Base-by-base conservation (phyloP, 2,329 filamentous ascomycete species). In the Pezicula rhizophila region DNA sequence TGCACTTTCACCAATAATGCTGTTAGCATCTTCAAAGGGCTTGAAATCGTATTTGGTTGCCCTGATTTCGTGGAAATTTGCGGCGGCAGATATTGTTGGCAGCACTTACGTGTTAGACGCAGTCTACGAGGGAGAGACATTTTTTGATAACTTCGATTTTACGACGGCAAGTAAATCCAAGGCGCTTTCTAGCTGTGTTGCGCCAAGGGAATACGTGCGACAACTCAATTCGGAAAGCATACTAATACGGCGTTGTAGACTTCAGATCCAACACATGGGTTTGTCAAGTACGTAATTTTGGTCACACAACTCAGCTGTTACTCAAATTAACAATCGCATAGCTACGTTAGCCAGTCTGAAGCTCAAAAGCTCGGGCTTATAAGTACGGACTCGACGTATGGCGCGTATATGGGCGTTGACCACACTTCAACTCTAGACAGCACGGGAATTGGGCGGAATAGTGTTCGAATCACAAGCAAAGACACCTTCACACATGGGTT, bases 71-170 rank as follows among this genome's bases (percentile, higher is more conserved):
- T 18, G 17, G 26, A n/a, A 8, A 14, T 42, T 42, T 17, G 35
- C 35, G 25, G 46, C 17, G 8, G 31, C 17, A 10, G 39, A 34
- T 26, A 18, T 48, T 15, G 40, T 44, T 8, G 28, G 40, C 40
- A 48, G 40, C 46, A 46, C 42, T 11, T 49, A 49, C 25, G 26
- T 40, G 7, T 31, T 49, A 25, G 20, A 40, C 11, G 26, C 31
- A 11, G 25, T 17, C n/a, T 74, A 73, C 61, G 63, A 68, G 10
- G 71, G 71, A 5, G 60, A 68, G 18, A 65, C 66, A 47, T 78
- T 78, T 63, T 73, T 77, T 53, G 63, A 70, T 26, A 65, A 69
- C 47, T 78, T 77, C 58, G 66, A 72, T 43, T 76, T 77, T 60
- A 74, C 69, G 54, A 69, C 66, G 5, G 66, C 38, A 23, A 25